These are phyloP conservation scores for Ogataea ganodermae DNA, from an alignment of 805 yeast species.

Conservation along the genomic window DNA sequence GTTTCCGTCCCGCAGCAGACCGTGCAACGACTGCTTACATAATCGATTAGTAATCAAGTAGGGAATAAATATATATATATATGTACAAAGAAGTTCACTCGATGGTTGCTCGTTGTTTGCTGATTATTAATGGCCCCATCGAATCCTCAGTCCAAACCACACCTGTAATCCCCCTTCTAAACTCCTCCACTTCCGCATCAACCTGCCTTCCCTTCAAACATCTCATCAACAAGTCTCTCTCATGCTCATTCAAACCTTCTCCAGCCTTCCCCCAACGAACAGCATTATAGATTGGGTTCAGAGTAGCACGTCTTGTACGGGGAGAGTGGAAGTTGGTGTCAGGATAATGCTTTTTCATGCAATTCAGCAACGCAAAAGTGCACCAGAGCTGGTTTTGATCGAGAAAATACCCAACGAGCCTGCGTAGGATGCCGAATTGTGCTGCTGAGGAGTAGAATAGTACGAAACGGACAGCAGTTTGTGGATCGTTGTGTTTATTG, in stretches of 20 bases:
- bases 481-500: background rate
- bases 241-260: background rate
- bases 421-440: background rate
- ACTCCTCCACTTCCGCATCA: background rate
- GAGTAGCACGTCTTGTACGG: slow-evolving; percentile 1
- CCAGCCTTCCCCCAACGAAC: background rate
- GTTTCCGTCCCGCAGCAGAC: too few relatives aligned
- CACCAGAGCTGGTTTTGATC: slow-evolving; percentile 8
- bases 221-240: background rate
- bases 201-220: background rate
- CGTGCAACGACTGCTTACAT: too few relatives aligned
- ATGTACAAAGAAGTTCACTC: too few relatives aligned
- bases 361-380: slow-evolving; percentile 10
- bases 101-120: background rate
- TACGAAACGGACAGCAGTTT: background rate
- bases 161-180: background rate
- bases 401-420: background rate
- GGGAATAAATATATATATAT: too few relatives aligned
- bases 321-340: background rate
- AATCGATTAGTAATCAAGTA: too few relatives aligned
- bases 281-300: slow-evolving; percentile 8
- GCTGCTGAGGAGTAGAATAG: background rate
- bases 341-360: slow-evolving; percentile 5
- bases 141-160: too few relatives aligned
- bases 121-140: background rate